Evolutionary conservation across 768 basidiomycete genomes (phyloP), one percentile per base, ranked within the genome.

Genomic region (Mrakia hoshinonis): DNA sequence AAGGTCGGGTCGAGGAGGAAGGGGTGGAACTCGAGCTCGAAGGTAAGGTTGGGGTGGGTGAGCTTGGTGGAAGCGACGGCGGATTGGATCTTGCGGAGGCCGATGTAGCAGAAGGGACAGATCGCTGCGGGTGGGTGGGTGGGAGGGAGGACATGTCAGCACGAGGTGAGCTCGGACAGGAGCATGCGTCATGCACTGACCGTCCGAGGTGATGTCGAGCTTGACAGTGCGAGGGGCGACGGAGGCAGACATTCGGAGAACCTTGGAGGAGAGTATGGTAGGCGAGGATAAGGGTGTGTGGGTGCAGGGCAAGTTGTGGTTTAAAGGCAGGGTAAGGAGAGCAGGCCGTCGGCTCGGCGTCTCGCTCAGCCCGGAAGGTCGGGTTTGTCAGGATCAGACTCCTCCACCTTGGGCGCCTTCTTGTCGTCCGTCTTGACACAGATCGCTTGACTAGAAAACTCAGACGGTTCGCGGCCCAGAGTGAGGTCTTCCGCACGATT

Each of bases 1-100:
- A 84, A 71, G 9, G 78, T 76, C 3, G 80, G 80, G 73, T 84
- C 80, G 43, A 85, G 81, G 46, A 81, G 74, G 79, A 81, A 85
- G 4, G 84, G 84, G 49, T 82, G 78, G 77, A 83, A 82, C 74
- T 84, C 82, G 74, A 83, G 76, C 48, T 82, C 79, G 76, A 84
- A 81, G 46, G 75, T 74, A 63, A 78, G 48, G 11, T 75, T 62
- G 3, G 73, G 54, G 54, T 55, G 5, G 5, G n/a, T 15, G 10
- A 15, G 15, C 20, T 55, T 31, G 65, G 24, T 75, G 62, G 31
- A 77, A 48, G 18, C 80, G 75, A 70, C 81, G 77, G 26, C 38
- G 29, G 43, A 55, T 55, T 68, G 51, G 39, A 68, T 68, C 39
- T 55, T 68, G 15, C 55, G 52, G 38, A 58, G 49, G 10, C 66